phyloP scores from a whole-genome alignment of 345 rosid species.

The Hypericum androsaemum region DNA sequence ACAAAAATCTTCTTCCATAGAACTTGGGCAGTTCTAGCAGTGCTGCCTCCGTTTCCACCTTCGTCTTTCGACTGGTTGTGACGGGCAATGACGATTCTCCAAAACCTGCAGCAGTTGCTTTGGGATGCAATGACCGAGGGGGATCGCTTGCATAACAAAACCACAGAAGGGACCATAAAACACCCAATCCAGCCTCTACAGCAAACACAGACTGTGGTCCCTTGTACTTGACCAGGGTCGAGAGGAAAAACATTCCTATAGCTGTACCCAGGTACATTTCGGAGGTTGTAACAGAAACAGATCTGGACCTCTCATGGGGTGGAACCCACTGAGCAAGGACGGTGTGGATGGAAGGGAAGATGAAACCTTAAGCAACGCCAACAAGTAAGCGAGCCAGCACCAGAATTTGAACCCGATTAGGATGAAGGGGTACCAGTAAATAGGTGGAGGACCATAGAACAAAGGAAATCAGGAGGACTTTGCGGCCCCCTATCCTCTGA shows the following conservation, averaged over 20 bases:
- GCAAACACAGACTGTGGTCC: slow-evolving; percentile 87
- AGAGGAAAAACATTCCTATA: slow-evolving; percentile 88
- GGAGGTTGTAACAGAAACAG: slow-evolving; percentile 88
- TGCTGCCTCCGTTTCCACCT: slow-evolving; percentile 45
- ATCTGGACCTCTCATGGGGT: slow-evolving; percentile 94
- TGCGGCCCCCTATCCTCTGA: slow-evolving; percentile 82
- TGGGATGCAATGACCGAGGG: slow-evolving; percentile 80
- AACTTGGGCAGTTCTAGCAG: slow-evolving; percentile 38
- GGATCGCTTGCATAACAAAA: slow-evolving; percentile 72
- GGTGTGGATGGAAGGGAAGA: slow-evolving; percentile 91
- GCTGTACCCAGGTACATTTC: slow-evolving; percentile 99
- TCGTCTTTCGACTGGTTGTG: slow-evolving; percentile 48
- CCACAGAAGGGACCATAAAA: slow-evolving; percentile 85
- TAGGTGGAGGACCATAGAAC: slow-evolving; percentile 86
- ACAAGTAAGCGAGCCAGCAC: slow-evolving; percentile 84
- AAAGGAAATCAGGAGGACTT: slow-evolving; percentile 79
- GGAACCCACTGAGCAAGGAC: slow-evolving; percentile 99
- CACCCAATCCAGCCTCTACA: slow-evolving; percentile 82
- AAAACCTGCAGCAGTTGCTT: slow-evolving; percentile 77
- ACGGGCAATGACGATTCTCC: neutral
- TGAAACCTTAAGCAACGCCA: slow-evolving; percentile 97
- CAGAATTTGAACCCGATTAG: slow-evolving; percentile 46
- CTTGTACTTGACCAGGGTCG: slow-evolving; percentile 67
- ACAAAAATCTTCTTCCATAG: slow-evolving; percentile 78
- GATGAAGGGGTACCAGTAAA: slow-evolving; percentile 76